Evolutionary conservation across 192 early-diverging fungal species (phyloP), one percentile per base, ranked within the genome.

Genomic region (Bifiguratus adelaidae): DNA sequence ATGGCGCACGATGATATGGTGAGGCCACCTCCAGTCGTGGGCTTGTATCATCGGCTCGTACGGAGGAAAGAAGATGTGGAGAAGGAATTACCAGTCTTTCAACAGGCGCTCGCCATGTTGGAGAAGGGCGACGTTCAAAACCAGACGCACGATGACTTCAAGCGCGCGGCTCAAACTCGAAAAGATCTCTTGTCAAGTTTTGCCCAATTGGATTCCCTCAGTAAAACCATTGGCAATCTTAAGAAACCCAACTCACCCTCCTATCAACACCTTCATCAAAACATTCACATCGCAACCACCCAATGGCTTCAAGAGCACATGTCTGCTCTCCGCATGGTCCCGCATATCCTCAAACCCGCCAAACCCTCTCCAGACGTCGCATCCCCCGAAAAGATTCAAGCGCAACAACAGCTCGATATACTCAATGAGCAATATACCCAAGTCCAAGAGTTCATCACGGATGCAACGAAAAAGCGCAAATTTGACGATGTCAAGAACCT

Each of bases 291-390:
- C 11, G 68, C 73, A 2, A 77, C 80, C 3, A 80, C 68, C 18
- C 71, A 80, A 49, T 88, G 86, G 30, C 54, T 88, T 30, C 86
- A 88, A 55, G 71, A 72, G 22, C 80, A 81, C 23, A 88, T 88
- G 86, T 76, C 86, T 25, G 79, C 86, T 8, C 64, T 88, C 16
- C 76, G 76, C 7, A 75, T 86, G 51, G 55, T 88, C 20, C 85
- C 85, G 13, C 61, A 65, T 26, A 67, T 78, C 0, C 55, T 82
- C 38, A 73, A 73, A 29, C 46, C 50, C 2, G 27, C 37, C 22
- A 52, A 24, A 7, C 41, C 30, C 3, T 32, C 7, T 22, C 4
- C 24, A 27, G n/a, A n/a, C n/a, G n/a, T n/a, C n/a, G n/a, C n/a
- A n/a, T n/a, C n/a, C n/a, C 22, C 13, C 8, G 47, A 59, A 53